Base-by-base conservation (phyloP, 306 rosid genomes). In the Prunus campanulata region DNA sequence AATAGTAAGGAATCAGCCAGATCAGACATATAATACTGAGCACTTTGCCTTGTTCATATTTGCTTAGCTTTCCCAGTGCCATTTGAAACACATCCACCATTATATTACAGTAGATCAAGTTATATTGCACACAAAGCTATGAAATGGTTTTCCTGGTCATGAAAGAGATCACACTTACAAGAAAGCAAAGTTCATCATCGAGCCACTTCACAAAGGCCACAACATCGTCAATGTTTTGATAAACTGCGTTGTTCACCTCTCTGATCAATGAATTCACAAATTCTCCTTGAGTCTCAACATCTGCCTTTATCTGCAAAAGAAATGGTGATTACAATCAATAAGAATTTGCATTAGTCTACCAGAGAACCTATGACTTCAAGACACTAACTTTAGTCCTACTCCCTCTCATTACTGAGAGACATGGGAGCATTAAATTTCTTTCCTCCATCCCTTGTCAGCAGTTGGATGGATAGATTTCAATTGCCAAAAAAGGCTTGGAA, bases 171-270 rank as follows among this genome's bases (percentile, higher is more conserved):
- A 68, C 4, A 82, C 94, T 84, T 86, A 95, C 99, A 81, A 95
- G 99, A 89, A 95, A 95, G 92, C 97, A 89, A 29, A 95, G 97
- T 86, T 95, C 99, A 24, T 95, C 99, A 57, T 95, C 99, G 52
- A 95, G 90, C 99, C 99, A 95, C 88, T 90, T 92, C 76, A 95
- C 99, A 76, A 95, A 95, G 50, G 91, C 99, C 78, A 95, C 97
- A 14, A 95, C 93, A 65, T 92, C 99, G 80, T 92, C 96, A 59
- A 95, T 89, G 85, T 86, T 87, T 81, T 85, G 91, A 85, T 86
- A 95, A 74, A 80, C 96, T 51, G 99, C 99, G 69, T 80, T 76
- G 66, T 95, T 95, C 80, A 95, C 99, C 87, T 95, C 99, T 80
- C 86, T 85, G 60, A 95, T 95, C 82, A 95, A 77, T 30, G 97